Evolutionary conservation across 169 alveolate species (phyloP).

Genomic region (Eimeria mitis): DNA sequence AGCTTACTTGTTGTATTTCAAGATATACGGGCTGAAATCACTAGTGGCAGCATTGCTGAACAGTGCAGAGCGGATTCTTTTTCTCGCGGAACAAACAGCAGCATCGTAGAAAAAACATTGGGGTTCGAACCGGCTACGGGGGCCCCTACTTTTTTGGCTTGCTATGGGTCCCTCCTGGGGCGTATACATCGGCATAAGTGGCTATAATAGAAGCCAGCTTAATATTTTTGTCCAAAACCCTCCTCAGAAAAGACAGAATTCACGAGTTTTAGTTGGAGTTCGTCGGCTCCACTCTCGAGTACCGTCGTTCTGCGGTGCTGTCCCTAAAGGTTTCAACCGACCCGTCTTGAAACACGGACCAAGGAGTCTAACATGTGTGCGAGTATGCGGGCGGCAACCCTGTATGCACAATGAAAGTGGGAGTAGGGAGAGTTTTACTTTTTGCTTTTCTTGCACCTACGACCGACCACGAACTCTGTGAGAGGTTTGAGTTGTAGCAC

Average conservation of each 20-base stretch:
- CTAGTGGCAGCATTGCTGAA: neutral
- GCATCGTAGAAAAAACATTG: neutral
- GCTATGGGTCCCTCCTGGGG: no score
- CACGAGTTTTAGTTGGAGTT: no score
- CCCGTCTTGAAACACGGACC: constrained; percentile 98
- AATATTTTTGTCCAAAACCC: no score
- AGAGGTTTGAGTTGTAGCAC: constrained; percentile 92
- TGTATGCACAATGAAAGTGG: constrained; percentile 68
- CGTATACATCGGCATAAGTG: no score
- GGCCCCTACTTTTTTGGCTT: no score
- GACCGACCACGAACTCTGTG: constrained; percentile 28
- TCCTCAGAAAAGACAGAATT: no score
- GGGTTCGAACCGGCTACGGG: neutral
- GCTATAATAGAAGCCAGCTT: no score
- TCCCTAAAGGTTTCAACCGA: constrained; percentile 50
- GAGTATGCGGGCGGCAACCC: constrained; percentile 82
- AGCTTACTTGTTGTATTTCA: neutral
- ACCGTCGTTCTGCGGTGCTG: constrained; percentile 40
- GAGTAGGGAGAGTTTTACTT: constrained; percentile 27
- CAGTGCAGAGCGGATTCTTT: neutral
- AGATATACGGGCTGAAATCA: neutral
- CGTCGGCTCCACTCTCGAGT: no score
- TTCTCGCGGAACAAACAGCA: neutral
- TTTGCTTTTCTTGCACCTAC: neutral
- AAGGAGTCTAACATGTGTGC: constrained; percentile 96